These are phyloP conservation scores for Raphanus sativus DNA, from an alignment of 345 rosid genomes.

Conservation along the genomic window DNA sequence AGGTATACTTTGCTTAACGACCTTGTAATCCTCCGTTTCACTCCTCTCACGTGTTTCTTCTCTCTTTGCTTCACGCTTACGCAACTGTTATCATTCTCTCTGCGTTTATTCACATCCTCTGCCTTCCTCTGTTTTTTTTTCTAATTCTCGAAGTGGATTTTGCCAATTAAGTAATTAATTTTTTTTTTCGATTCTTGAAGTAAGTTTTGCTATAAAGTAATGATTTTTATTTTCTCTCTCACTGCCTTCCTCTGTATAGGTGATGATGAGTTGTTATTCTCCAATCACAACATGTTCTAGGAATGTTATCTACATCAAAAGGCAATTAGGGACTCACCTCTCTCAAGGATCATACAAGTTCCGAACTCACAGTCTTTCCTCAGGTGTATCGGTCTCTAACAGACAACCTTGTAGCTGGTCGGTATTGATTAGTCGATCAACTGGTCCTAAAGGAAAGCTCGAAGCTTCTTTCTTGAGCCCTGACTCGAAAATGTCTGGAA, in stretches of 20 bases:
- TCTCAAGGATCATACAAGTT: slow-evolving; percentile 45
- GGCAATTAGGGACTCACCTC: slow-evolving; percentile 45
- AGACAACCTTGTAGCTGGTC: slow-evolving; percentile 45
- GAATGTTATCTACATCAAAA: slow-evolving; percentile 49
- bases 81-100: neutral
- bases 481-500: slow-evolving; percentile 41
- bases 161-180: neutral
- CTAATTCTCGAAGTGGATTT: neutral
- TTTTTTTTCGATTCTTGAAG: neutral
- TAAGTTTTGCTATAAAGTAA: neutral
- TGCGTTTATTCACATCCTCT: slow-evolving; percentile 4
- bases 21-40: slow-evolving; percentile 9
- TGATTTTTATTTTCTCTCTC: neutral
- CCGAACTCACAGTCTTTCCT: slow-evolving; percentile 32
- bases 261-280: slow-evolving; percentile 51
- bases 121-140: neutral
- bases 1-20: slow-evolving; percentile 34
- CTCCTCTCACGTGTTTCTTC: slow-evolving; percentile 27
- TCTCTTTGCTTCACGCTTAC: slow-evolving; percentile 11
- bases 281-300: slow-evolving; percentile 55
- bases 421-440: slow-evolving; percentile 42
- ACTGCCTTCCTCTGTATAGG: neutral
- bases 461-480: slow-evolving; percentile 50
- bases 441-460: slow-evolving; percentile 43
- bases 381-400: slow-evolving; percentile 49